phyloP scores from a whole-genome alignment of 129 eudicot species.

The Flaveria sonorensis region DNA sequence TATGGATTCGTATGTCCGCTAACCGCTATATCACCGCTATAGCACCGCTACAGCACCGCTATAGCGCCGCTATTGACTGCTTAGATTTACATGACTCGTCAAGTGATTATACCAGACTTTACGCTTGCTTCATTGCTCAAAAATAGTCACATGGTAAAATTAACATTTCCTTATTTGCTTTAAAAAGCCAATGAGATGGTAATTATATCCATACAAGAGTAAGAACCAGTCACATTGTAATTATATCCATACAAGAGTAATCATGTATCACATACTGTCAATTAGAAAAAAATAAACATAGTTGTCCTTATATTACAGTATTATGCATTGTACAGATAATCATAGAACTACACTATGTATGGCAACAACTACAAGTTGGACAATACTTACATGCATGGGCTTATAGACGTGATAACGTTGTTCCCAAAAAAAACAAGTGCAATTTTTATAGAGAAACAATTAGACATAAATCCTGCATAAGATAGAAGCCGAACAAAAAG shows the following conservation, averaged over 20 bases:
- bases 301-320: not conserved
- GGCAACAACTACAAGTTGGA: not conserved
- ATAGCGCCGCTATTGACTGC: no score
- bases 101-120: slow-evolving; percentile 11
- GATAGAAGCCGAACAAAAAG: slow-evolving; percentile 10
- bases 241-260: not conserved
- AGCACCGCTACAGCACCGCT: no score
- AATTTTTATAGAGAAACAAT: slow-evolving; percentile 3
- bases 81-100: not conserved
- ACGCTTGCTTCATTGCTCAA: not conserved
- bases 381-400: not conserved
- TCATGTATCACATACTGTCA: slow-evolving; percentile 8
- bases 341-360: slow-evolving; percentile 6
- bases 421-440: not conserved
- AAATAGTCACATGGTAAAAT: slow-evolving; percentile 3
- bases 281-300: slow-evolving; percentile 2
- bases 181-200: not conserved
- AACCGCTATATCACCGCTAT: no score
- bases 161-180: slow-evolving; percentile 3
- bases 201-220: not conserved
- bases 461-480: slow-evolving; percentile 5
- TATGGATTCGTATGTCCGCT: no score
- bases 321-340: not conserved
- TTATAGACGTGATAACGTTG: not conserved
- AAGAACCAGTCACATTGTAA: slow-evolving; percentile 10